Evolutionary conservation across 768 basidiomycete genomes (phyloP), one percentile per base, ranked within the genome.

Genomic region (Rhodotorula graminis): DNA sequence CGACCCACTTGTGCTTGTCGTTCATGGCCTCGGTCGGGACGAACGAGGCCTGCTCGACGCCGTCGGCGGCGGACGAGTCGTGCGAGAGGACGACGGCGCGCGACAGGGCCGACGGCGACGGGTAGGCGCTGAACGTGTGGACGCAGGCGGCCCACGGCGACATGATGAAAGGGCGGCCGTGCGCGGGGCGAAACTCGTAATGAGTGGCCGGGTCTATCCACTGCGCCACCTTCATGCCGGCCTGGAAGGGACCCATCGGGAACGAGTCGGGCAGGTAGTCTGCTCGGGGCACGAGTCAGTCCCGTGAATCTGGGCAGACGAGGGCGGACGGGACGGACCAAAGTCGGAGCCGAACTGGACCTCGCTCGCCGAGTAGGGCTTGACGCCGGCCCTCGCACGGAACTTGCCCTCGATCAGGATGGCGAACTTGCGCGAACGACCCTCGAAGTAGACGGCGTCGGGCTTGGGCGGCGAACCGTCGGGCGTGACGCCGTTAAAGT

Each of bases 401-500:
- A 77, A 79, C 4, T 67, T 56, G 2, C 78, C 78, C 52, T 79
- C 77, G 49, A 79, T 76, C 37, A 77, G 64, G 59, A 79, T 79
- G 23, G 70, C 69, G 31, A 79, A 79, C 52, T 72, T 68, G 23
- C 78, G 27, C 1, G 57, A 61, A 1, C 78, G 49, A 0, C 71
- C 71, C 14, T 70, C 71, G 60, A 79, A 79, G 75, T 75, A 79
- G 2, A 27, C 18, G 19, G 65, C 57, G 31, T 77, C 64, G 5
- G 55, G 23, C 25, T 58, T 75, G 21, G 77, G 70, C 29, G 75
- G 68, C 15, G 65, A 60, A 18, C 73, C 73, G 33, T 77, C 75
- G 1, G 78, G 66, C 2, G 78, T 77, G 37, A 77, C 73, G 56
- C 78, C 78, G 14, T 33, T 50, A 49, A 77, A 78, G 64, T 78